Base-by-base conservation (phyloP, 768 basidiomycete genomes). In the Candolleomyces efflorescens region DNA sequence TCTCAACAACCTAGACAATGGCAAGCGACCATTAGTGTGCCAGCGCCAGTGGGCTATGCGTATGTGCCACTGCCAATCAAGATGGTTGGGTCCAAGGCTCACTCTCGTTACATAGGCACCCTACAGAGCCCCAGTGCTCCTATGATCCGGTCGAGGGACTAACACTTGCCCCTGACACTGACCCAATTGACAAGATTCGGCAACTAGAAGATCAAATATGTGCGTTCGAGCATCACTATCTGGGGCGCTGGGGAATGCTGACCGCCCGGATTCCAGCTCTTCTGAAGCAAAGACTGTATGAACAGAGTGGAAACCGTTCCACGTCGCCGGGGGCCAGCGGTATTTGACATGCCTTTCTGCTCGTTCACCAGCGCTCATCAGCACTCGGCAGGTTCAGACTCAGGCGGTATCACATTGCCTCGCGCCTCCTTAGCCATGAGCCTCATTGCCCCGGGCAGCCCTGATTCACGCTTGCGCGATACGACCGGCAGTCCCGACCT, bases 111-210 rank as follows among this genome's bases (percentile, higher is more conserved):
- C 32, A 32, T 63, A 92, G 90, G 22, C 91, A 94, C 71, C 92
- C 92, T n/a, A 75, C 82, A 10, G 90, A 92, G 68, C 91, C 91
- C 7, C 86, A 88, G 65, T 94, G 91, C 64, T 83, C 83, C 10
- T 94, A 94, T 68, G 91, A 94, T 71, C 91, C 90, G 2, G 85
- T 92, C 15, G 91, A 93, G 69, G 92, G 91, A 17, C 70, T 92
- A 38, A 78, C 83, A 7, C 80, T 93, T 39, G 86, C 88, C 20
- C 82, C 90, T 50, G 89, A 92, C 59, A 84, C 81, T 12, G 88
- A 92, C 69, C 89, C 90, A n/a, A 64, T 82, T 12, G 88, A 90
- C 60, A 90, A 87, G 69, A 90, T 93, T 57, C 82, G 80, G 58
- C 79, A 85, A 43, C 74, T 93, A 17, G 91, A 93, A 69, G 83